Percentiles rank a stretch among this genome's conserved stretches.
phyloP scores from a whole-genome alignment of 371 early-diverging fungal genomes.

The Vairimorpha ceranae region DNA sequence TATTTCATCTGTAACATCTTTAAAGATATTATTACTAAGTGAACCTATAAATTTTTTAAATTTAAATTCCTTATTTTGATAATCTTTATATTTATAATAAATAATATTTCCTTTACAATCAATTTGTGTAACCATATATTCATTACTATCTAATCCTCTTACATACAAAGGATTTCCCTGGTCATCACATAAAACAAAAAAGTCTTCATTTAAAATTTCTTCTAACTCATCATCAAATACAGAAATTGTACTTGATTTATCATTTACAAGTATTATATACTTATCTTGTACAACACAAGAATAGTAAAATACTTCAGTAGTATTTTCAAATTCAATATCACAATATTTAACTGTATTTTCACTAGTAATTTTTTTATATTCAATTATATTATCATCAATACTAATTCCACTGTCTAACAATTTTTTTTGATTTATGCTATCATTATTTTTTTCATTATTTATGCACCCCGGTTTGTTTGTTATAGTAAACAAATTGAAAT shows the following conservation, averaged over 20 bases:
- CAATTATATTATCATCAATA: background rate
- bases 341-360: constrained; percentile 6
- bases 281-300: constrained; percentile 7
- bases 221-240: background rate
- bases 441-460: background rate
- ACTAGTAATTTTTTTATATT: background rate
- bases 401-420: background rate
- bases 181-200: constrained; percentile 14
- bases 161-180: background rate
- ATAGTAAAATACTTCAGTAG: constrained; percentile 1
- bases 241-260: background rate
- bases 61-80: background rate
- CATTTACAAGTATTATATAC: background rate
- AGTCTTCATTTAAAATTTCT: background rate
- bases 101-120: constrained; percentile 14
- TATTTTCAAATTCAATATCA: constrained; percentile 15
- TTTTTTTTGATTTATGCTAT: background rate
- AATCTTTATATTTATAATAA: background rate
- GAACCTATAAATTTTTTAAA: background rate
- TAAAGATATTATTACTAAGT: background rate
- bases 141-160: constrained; percentile 12
- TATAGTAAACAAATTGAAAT: background rate
- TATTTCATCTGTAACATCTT: background rate
- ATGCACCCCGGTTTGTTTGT: background rate
- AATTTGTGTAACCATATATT: background rate